Percentiles rank a stretch among this genome's conserved stretches.
These are phyloP conservation scores for Tolypocladium tropicale DNA, from an alignment of 2,329 filamentous ascomycete species.

Conservation along the genomic window DNA sequence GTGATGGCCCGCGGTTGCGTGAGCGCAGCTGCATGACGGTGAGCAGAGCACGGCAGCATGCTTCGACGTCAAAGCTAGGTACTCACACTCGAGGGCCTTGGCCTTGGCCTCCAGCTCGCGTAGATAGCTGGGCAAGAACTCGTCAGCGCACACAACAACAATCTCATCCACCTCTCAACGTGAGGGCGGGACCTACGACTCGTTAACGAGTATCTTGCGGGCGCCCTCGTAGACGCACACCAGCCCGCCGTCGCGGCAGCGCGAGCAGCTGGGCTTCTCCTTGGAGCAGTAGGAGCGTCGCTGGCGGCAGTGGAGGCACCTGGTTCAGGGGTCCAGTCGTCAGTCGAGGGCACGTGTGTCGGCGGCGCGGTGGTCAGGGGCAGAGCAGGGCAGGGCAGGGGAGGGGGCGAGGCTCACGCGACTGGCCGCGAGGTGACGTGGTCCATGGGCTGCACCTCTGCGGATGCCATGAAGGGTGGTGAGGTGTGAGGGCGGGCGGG, in stretches of 20 bases:
- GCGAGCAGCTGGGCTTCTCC: constrained; percentile 22
- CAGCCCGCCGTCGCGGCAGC: constrained; percentile 19
- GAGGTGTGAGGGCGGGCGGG: too few relatives aligned
- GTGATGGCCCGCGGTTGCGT: neutral
- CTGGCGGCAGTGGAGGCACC: constrained; percentile 23
- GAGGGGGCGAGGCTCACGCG: constrained; percentile 12
- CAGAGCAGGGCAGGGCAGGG: neutral
- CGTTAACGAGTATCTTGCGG: constrained; percentile 23
- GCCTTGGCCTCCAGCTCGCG: constrained; percentile 22
- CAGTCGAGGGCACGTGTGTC: too few relatives aligned
- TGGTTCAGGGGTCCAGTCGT: too few relatives aligned
- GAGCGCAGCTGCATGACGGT: neutral
- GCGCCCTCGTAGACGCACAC: constrained; percentile 24
- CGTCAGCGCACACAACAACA: too few relatives aligned
- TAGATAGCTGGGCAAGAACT: constrained; percentile 18
- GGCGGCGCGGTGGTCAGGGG: neutral
- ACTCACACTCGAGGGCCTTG: constrained; percentile 17
- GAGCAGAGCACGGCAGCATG: neutral
- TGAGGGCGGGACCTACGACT: constrained; percentile 12
- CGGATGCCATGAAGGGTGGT: neutral
- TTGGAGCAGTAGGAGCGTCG: constrained; percentile 26
- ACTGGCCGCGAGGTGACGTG: constrained; percentile 13
- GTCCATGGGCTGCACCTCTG: constrained; percentile 2
- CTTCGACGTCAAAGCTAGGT: neutral
- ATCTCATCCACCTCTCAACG: neutral